Evolutionary conservation across 176 grass and related monocot genomes (phyloP).

Genomic region (Cenchrus fungigraminus): DNA sequence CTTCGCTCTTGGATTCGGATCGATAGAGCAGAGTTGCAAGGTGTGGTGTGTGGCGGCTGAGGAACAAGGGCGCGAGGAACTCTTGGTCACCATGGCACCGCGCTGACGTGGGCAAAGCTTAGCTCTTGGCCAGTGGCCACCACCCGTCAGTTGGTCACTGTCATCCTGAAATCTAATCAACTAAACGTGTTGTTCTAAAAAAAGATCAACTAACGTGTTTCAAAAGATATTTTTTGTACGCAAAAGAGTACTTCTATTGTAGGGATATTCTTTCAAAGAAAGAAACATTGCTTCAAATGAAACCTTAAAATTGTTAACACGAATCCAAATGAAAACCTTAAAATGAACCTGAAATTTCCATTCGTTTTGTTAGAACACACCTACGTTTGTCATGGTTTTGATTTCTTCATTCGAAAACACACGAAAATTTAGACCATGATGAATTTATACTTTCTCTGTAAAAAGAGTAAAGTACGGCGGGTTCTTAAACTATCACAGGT

Average conservation of each 20-base stretch:
- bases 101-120: conserved; percentile 14
- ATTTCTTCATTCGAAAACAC: neutral
- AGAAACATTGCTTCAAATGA: neutral
- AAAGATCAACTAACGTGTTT: neutral
- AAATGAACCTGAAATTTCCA: too few species aligned
- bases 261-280: neutral
- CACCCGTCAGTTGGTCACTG: neutral
- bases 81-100: neutral
- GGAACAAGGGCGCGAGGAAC: neutral
- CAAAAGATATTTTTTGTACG: neutral
- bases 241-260: too few species aligned
- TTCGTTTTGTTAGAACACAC: neutral
- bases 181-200: too few species aligned
- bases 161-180: neutral
- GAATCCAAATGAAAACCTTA: too few species aligned
- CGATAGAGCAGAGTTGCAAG: neutral
- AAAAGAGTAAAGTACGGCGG: too few species aligned
- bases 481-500: too few species aligned
- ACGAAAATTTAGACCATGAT: neutral
- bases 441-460: neutral
- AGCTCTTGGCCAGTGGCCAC: neutral
- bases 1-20: neutral
- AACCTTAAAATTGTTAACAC: neutral
- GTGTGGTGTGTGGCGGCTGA: conserved; percentile 8
- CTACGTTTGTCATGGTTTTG: neutral